Base-by-base conservation (phyloP, 2,329 filamentous ascomycete species). In the Alternaria hordeiaustralica region DNA sequence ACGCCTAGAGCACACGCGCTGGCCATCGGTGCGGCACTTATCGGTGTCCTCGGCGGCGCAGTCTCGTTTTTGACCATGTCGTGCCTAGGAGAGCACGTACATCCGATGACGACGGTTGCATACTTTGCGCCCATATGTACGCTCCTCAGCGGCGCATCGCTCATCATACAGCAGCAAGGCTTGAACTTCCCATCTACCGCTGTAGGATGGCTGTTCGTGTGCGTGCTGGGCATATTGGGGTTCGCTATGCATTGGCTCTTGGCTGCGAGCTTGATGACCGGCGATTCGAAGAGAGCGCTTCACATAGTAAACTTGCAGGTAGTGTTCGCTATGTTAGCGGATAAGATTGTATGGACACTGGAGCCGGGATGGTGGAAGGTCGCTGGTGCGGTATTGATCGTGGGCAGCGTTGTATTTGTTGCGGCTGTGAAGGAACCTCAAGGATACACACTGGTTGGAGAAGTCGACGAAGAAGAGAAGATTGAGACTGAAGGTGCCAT, bases 241-340 rank as follows among this genome's bases (percentile, higher is more conserved):
- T 51, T 51, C 13, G 28, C 28, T 20, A 51, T 23, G 49, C 49
- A 51, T 51, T 51, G 28, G 28, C 49, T 51, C 28, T 7, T 51
- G 49, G 49, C 49, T 23, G 49, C 49, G 28, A 51, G 49, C 49
- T 51, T 51, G 49, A 51, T 51, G 49, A 51, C 49, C 33, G 28
- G 28, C 28, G 49, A 51, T 36, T 51, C 49, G 8, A 51, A 51
- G 18, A 51, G 3, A 36, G 49, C 49, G 49, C 49, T 51, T 51
- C 49, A 51, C 12, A 23, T 51, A 28, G 28, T 51, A 23, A 33
- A 51, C 12, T 18, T 51, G 18, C 49, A 51, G 20, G 49, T 51
- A 4, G 49, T 51, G 28, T 51, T 51, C 4, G 49, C 49, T 30
- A 51, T 51, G 49, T 1, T 51, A 6, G 49, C 49, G 13, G 49